Evolutionary conservation across 306 rosid genomes (phyloP).

Genomic region (Arachis stenosperma): DNA sequence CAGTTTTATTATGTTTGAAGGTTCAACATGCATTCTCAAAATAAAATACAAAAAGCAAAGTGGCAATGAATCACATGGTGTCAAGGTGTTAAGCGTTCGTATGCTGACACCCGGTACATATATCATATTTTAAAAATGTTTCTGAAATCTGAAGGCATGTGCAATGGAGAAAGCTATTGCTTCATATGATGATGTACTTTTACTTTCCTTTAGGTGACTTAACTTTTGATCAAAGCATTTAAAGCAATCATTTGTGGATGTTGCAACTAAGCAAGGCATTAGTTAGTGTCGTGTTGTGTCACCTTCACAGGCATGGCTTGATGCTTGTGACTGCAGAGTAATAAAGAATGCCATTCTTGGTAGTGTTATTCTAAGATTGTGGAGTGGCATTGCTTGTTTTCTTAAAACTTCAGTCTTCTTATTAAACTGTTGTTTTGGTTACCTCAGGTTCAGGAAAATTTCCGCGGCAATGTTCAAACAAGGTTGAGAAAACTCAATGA

Average conservation of each 20-base stretch:
- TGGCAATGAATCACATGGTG: not conserved
- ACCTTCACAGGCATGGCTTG: slow-evolving; percentile 1
- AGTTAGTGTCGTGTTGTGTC: not conserved
- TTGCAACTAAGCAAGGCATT: not conserved
- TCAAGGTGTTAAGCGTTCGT: not conserved
- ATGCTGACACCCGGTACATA: not conserved
- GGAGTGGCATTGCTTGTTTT: slow-evolving; percentile 4
- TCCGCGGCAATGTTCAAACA: slow-evolving; percentile 96
- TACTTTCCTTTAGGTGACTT: slow-evolving; percentile 11
- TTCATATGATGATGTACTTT: slow-evolving; percentile 9
- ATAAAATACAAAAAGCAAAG: not conserved
- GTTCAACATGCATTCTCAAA: slow-evolving; percentile 3
- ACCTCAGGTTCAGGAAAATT: slow-evolving; percentile 84
- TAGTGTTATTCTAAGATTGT: slow-evolving; percentile 13
- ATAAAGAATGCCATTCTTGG: not conserved
- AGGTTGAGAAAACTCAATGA: slow-evolving; percentile 80
- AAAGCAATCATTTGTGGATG: slow-evolving; percentile 5
- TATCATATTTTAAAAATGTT: slow-evolving; percentile 20
- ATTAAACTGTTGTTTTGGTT: not conserved
- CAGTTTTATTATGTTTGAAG: not conserved
- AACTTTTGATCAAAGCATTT: not conserved
- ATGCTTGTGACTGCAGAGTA: slow-evolving; percentile 5
- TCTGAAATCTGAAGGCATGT: not conserved
- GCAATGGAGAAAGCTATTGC: not conserved
- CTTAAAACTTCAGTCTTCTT: slow-evolving; percentile 8